These are phyloP conservation scores for Pythium scleroteichum DNA, from an alignment of 352 stramenopile genomes.

Conservation along the genomic window DNA sequence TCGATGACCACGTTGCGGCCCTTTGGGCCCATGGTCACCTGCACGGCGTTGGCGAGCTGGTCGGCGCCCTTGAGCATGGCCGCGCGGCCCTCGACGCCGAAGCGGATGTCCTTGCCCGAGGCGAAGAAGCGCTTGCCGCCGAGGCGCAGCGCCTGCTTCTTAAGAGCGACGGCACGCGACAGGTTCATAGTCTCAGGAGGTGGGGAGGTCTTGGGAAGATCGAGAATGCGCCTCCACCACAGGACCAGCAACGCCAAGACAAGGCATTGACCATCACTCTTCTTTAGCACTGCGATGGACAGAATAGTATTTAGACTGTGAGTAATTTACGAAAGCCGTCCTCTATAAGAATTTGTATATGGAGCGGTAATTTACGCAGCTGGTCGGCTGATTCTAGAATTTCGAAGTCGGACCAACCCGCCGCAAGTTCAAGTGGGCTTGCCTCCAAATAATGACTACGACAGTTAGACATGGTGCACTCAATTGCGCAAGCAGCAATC, in stretches of 20 bases:
- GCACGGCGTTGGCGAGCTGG: conserved; percentile 98
- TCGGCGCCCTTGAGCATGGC: conserved; percentile 99
- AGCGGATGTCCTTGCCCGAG: conserved; percentile 98
- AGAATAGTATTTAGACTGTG: background rate
- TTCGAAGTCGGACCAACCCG: conserved; percentile 6
- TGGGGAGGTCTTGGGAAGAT: conserved; percentile 26
- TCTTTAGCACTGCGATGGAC: conserved; percentile 10
- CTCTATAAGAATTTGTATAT: conserved; percentile 12
- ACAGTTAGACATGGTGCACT: too few relatives aligned
- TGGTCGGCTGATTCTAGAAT: conserved; percentile 17
- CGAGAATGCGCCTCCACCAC: conserved; percentile 31
- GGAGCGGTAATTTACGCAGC: background rate
- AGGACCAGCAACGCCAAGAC: conserved; percentile 19
- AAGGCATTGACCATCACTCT: conserved; percentile 23
- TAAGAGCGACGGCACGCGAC: conserved; percentile 55
- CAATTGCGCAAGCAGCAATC: too few relatives aligned
- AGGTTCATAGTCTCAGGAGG: conserved; percentile 60
- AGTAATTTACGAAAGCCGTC: conserved; percentile 4
- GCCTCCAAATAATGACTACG: conserved; percentile 11
- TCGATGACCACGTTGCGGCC: conserved; percentile 99
- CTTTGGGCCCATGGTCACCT: conserved; percentile 99
- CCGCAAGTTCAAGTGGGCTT: conserved; percentile 17
- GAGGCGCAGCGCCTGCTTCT: conserved; percentile 49
- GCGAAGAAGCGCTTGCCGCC: conserved; percentile 71
- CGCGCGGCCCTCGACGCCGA: conserved; percentile 97